phyloP scores from a whole-genome alignment of 768 basidiomycete genomes.

The Amanita exitialis region DNA sequence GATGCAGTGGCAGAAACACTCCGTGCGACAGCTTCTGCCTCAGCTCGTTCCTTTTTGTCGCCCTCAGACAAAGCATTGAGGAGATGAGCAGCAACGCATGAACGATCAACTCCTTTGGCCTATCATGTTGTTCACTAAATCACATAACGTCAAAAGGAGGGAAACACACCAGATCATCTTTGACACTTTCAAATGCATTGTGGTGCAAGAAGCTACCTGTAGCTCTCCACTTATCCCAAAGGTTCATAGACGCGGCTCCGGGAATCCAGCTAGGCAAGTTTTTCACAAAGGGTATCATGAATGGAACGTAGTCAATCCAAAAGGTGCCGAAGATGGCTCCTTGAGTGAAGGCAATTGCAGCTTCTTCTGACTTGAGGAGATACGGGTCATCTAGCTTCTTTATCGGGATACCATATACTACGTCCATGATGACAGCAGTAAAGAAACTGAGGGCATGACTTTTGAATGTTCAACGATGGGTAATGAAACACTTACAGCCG shows the following conservation, averaged over 20 bases:
- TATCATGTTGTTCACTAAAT: not conserved
- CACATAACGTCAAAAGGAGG: not conserved
- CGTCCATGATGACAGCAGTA: not conserved
- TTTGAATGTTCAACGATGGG: not conserved
- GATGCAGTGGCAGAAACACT: not conserved
- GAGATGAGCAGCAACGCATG: not conserved
- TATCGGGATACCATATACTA: not conserved
- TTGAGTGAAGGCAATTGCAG: not conserved
- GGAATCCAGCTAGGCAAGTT: slow-evolving; percentile 21
- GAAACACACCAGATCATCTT: slow-evolving; percentile 18
- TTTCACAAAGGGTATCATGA: slow-evolving; percentile 8
- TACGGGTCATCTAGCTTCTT: not conserved
- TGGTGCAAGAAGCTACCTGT: slow-evolving; percentile 18
- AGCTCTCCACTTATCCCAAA: slow-evolving; percentile 22
- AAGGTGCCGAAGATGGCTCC: not conserved
- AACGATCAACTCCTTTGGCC: not conserved
- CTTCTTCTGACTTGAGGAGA: not conserved
- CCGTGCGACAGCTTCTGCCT: slow-evolving; percentile 1
- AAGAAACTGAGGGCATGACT: not conserved
- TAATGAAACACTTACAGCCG: not conserved
- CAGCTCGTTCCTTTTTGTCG: not conserved
- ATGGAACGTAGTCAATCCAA: slow-evolving; percentile 4
- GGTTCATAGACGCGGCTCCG: slow-evolving; percentile 28
- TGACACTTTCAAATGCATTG: slow-evolving; percentile 21
- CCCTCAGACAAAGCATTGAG: not conserved